Evolutionary conservation across 805 yeast species (phyloP).

Genomic region (Kuraishia hungarica): DNA sequence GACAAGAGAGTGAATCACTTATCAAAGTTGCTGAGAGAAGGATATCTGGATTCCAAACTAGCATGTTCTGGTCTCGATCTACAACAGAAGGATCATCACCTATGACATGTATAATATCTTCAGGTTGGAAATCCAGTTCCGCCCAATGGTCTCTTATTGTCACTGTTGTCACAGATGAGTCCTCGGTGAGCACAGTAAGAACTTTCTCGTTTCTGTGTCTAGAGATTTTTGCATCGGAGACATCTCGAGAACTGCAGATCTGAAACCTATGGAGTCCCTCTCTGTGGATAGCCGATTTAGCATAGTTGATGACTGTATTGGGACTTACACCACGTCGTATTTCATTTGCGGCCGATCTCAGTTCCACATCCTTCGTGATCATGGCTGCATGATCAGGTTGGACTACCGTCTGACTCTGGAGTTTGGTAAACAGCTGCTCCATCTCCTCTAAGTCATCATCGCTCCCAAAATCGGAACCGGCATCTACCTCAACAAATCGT

Average conservation of each 20-base stretch:
- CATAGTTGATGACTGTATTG: conserved; percentile 7
- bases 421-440: neutral
- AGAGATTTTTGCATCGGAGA: conserved; percentile 21
- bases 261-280: conserved; percentile 41
- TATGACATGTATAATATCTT: conserved; percentile 58
- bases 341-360: neutral
- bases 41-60: conserved; percentile 79
- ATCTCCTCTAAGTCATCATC: conserved; percentile 8
- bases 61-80: conserved; percentile 48
- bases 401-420: neutral
- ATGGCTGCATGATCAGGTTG: neutral
- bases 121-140: conserved; percentile 33
- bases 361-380: neutral
- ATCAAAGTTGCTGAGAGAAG: conserved; percentile 75
- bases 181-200: conserved; percentile 37
- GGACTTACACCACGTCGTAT: neutral
- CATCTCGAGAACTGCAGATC: conserved; percentile 25
- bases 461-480: conserved; percentile 3
- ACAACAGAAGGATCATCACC: conserved; percentile 38
- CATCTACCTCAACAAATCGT: no score
- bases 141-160: conserved; percentile 58
- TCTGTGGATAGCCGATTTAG: conserved; percentile 36
- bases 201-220: conserved; percentile 37
- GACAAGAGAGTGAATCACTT: conserved; percentile 68
- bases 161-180: conserved; percentile 27